Conservation (phyloP, 2,329 filamentous ascomycete species). For the Cryphonectria naterciae region DNA sequence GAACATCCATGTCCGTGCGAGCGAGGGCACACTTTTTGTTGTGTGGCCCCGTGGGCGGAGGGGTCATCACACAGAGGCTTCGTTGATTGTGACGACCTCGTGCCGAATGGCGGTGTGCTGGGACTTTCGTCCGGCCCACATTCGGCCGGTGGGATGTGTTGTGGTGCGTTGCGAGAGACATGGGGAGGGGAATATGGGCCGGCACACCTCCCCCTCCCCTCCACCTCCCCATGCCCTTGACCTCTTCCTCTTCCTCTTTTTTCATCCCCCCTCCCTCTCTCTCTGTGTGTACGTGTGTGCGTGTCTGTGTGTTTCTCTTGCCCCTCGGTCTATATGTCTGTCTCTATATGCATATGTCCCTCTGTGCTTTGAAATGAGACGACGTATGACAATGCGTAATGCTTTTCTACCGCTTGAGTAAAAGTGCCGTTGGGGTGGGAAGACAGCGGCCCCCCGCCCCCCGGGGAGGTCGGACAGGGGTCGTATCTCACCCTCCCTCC, state of each 20-base stretch:
- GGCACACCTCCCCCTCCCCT: neutral
- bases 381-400: constrained; percentile 11
- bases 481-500: neutral
- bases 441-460: neutral
- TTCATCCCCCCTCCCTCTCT: neutral
- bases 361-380: neutral
- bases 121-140: neutral
- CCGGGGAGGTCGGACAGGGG: neutral
- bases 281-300: neutral
- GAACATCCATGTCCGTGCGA: neutral
- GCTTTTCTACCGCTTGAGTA: neutral
- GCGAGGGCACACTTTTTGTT: neutral
- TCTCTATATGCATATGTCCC: neutral
- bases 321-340: neutral
- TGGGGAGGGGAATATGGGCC: neutral
- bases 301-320: neutral
- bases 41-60: neutral
- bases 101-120: constrained; percentile 11
- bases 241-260: neutral
- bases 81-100: neutral
- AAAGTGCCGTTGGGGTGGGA: neutral
- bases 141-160: neutral
- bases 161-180: neutral
- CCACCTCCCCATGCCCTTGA: neutral
- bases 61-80: neutral